These are phyloP conservation scores for Glarea lozoyensis DNA, from an alignment of 495 filamentous ascomycete species.

Conservation along the genomic window DNA sequence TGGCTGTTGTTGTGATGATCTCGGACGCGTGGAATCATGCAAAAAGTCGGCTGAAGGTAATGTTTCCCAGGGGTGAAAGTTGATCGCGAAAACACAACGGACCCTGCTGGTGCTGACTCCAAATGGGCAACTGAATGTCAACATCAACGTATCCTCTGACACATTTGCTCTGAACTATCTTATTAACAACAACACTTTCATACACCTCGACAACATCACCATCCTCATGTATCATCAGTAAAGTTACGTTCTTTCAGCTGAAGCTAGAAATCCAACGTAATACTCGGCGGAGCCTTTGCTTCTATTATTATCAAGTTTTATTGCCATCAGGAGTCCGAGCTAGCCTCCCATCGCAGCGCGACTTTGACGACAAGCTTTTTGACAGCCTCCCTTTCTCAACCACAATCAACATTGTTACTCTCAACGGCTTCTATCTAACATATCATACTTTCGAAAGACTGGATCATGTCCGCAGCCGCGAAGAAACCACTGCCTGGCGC, in stretches of 20 bases:
- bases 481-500: slow-evolving; percentile 18
- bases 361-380: neutral
- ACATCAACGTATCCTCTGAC: too few relatives aligned
- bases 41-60: neutral
- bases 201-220: too few relatives aligned
- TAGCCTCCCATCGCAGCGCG: too few relatives aligned
- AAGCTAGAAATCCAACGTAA: neutral
- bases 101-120: too few relatives aligned
- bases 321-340: neutral
- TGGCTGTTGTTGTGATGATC: neutral
- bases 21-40: neutral
- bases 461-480: slow-evolving; percentile 19
- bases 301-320: slow-evolving; percentile 2
- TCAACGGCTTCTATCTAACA: neutral
- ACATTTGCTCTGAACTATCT: too few relatives aligned
- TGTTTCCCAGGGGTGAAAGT: neutral
- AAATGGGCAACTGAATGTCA: slow-evolving; percentile 9
- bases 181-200: too few relatives aligned
- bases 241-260: too few relatives aligned
- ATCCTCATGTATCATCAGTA: slow-evolving; percentile 1
- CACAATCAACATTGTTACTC: slow-evolving; percentile 5
- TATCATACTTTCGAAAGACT: neutral
- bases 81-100: too few relatives aligned
- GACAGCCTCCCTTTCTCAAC: neutral
- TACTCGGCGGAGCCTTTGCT: neutral